Evolutionary conservation across 2,329 filamentous ascomycete genomes (phyloP), one percentile per base, ranked within the genome.

Genomic region (Cryphonectria carpinicola): DNA sequence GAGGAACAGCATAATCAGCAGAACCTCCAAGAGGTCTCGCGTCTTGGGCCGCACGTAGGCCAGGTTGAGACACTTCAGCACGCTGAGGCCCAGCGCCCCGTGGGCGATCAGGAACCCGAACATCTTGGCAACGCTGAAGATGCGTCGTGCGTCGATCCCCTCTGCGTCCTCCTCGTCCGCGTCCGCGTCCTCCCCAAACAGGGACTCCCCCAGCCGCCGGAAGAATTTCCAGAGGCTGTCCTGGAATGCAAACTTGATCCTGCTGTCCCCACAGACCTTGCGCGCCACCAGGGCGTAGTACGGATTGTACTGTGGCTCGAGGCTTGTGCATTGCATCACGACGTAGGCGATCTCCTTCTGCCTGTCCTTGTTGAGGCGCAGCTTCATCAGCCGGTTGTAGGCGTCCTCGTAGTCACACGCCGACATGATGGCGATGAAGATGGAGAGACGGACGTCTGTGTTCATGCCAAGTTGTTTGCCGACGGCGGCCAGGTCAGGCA

Each of bases 351-450:
- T 92, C 79, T 98, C 95, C 35, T 91, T 87, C 74, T 96, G 91
- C 77, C 98, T 94, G 25, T 93, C 89, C 75, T 91, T 93, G 82
- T 96, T 98, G 63, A 99, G 86, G 49, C 90, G 90, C 13, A 99
- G 88, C 78, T 97, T 97, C 71, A 90, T 84, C 10, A 98, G 85
- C 25, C 94, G 92, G 13, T 90, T 82, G 75, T 95, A 90, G 0
- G 94, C 96, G 76, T 98, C 94, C 75, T 94, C 90, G 78, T 88
- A 93, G 78, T 97, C 94, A 13, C 88, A 88, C 0, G 94, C 93
- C 14, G 93, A 95, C 85, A 98, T 92, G 71, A 99, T 90, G 5
- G 94, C 91, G 46, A 97, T 88, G 80, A 99, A 99, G 71, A 99
- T 97, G n/a, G 94, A 93, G 67, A 93, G 89, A 62, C 95, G 91